Conservation (phyloP, 148 eudicot genomes). For the Persicaria tinctoria region DNA sequence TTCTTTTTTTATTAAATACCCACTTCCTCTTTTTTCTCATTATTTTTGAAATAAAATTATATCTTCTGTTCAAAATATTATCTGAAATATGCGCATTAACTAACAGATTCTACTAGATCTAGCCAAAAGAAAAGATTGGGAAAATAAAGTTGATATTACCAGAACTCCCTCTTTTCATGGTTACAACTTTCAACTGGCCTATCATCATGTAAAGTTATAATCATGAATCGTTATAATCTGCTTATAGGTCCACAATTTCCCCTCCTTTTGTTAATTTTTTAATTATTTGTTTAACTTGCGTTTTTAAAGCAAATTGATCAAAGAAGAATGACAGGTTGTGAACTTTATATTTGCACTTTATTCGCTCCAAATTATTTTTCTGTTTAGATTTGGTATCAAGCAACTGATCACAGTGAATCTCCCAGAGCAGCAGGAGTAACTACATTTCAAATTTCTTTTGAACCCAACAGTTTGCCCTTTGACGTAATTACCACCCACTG, state of each 20-base stretch:
- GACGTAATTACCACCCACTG: too few species aligned
- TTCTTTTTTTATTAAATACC: too few species aligned
- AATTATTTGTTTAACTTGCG: background rate
- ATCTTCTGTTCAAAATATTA: background rate
- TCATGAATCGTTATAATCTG: background rate
- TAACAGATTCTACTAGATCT: background rate
- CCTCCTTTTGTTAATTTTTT: too few species aligned
- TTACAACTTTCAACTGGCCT: background rate
- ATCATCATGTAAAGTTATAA: background rate
- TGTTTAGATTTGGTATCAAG: conserved; percentile 9
- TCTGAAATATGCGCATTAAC: background rate
- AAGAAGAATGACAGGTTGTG: background rate
- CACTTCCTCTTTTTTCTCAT: too few species aligned
- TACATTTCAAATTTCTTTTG: background rate
- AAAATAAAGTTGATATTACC: background rate
- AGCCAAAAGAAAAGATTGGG: background rate
- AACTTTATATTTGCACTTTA: background rate
- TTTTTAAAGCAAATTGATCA: background rate
- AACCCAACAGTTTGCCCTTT: too few species aligned
- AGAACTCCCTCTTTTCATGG: background rate
- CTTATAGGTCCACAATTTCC: background rate
- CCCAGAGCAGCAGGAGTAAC: background rate
- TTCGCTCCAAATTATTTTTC: background rate
- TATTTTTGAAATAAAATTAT: background rate
- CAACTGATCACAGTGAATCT: background rate